Evolutionary conservation across 2,329 filamentous ascomycete species (phyloP), one percentile per base, ranked within the genome.

Genomic region (Akanthomyces lecanii): DNA sequence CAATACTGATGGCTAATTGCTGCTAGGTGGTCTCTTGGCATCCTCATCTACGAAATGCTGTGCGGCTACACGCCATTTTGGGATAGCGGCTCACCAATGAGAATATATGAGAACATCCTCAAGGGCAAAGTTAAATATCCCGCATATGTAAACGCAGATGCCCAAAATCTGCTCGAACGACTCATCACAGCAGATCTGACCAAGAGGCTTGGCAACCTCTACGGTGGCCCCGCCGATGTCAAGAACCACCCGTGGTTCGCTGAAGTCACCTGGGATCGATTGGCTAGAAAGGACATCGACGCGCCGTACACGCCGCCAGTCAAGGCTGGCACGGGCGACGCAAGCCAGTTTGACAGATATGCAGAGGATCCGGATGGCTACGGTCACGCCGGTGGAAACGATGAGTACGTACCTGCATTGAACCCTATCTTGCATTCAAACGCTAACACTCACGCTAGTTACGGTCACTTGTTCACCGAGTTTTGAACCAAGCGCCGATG

Each of bases 41-140:
- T 99, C 73, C 81, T 99, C 69, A 98, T 99, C 75, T 99, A 97
- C 76, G 95, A 99, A 82, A 99, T 99, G 95, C 85, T 99, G 44
- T 98, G 95, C 74, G 95, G 95, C 33, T 99, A 97, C 78, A 99
- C 95, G 5, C 95, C 95, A 5, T 99, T 99, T 81, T 99, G 95
- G 94, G 95, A 99, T 75, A 91, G 91, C 70, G 95, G 94, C 62
- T 97, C 92, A 51, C 94, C 95, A 3, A 96, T 99, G 86, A 97
- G 97, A 79, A 99, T 99, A 72, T 99, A 99, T 79, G 95, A 99
- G 80, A 99, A 99, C 75, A 99, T 99, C 71, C 85, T 99, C 67
- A 93, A 92, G 72, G 95, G 94, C 65, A 89, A 90, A 70, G 91
- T 99, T 76, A 98, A 97, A 79, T 99, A 98, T 75, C 95, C 95